Evolutionary conservation across 176 grass and related monocot genomes (phyloP), one percentile per base, ranked within the genome.

Genomic region (Eleusine indica): DNA sequence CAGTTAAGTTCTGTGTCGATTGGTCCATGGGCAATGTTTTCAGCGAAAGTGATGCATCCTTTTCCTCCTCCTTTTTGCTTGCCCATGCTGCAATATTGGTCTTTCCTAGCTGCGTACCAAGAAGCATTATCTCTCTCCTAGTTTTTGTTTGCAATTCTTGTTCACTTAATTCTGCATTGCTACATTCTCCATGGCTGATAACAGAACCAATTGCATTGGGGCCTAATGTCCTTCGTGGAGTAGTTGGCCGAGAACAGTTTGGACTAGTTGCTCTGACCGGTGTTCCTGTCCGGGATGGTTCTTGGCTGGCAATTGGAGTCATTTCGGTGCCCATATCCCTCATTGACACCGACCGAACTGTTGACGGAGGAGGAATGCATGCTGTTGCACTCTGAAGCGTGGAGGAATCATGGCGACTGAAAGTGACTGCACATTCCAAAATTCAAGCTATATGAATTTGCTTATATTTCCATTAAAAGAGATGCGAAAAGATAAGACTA

Each of bases 251-350:
- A 42, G 93, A 96, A 41, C 87, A 91, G 68, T 93, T 84, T 18
- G 96, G 93, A 67, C 96, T 99, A 14, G 96, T 91, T 37, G 91
- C 91, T 76, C 89, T 84, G 40, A 94, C 80, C 0, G 96, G 96
- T 68, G 93, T 99, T 83, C 93, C 93, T 69, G 96, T 96, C 14
- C 93, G 85, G 49, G 96, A 99, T 73, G 93, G 96, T 58, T 99
- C 96, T 67, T 99, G 91, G 75, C 96, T 99, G 28, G 93, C 93
- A 84, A 99, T 92, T 7, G 96, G 96, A 54, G 96, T 99, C 96
- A 99, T 99, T 78, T 99, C 96, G 38, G 96, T 99, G 21, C 96
- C 96, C 96, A 99, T 96, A 56, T 96, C 96, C 71, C 96, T 93
- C 96, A 99, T 94, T 28, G 93, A 95, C 25, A 99, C 96, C 4